Conservation (phyloP, 257 asterid genomes). For the Anisodus tanguticus region DNA sequence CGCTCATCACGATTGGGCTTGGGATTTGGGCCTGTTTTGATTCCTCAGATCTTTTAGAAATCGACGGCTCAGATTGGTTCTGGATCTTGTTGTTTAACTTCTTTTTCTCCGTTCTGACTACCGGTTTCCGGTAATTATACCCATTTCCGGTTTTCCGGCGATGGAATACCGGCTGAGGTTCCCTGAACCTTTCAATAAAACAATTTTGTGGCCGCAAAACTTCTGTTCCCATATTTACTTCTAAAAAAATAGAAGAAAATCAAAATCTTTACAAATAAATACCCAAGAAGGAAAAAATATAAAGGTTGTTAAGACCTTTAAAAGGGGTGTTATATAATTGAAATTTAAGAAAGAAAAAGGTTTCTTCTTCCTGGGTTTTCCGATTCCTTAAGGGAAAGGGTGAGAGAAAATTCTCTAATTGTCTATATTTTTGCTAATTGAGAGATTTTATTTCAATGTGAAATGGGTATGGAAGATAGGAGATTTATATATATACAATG, state of each 20-base stretch:
- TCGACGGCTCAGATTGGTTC: background rate
- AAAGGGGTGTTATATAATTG: background rate
- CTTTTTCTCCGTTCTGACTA: conserved; percentile 37
- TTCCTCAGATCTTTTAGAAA: conserved; percentile 33
- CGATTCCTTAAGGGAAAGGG: background rate
- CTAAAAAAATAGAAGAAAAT: background rate
- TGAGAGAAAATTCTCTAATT: conserved; percentile 8
- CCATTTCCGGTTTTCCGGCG: conserved; percentile 39
- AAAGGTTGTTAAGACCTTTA: background rate
- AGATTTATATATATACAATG: background rate
- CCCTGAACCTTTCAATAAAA: conserved; percentile 38
- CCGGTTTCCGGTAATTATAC: conserved; percentile 30
- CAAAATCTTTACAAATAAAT: background rate
- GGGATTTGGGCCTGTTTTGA: conserved; percentile 19
- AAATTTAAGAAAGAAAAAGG: background rate
- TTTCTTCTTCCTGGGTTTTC: background rate
- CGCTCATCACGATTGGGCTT: conserved; percentile 9
- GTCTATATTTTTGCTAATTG: background rate
- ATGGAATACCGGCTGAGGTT: conserved; percentile 26
- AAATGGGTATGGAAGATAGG: background rate
- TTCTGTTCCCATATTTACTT: conserved; percentile 50
- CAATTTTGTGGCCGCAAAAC: conserved; percentile 53
- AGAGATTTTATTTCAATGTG: background rate
- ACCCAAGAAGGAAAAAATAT: background rate
- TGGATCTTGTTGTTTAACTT: conserved; percentile 23